Percentiles rank a stretch among this genome's conserved stretches.
Conservation (phyloP, 768 basidiomycete species). For the Pisolithus orientalis region DNA sequence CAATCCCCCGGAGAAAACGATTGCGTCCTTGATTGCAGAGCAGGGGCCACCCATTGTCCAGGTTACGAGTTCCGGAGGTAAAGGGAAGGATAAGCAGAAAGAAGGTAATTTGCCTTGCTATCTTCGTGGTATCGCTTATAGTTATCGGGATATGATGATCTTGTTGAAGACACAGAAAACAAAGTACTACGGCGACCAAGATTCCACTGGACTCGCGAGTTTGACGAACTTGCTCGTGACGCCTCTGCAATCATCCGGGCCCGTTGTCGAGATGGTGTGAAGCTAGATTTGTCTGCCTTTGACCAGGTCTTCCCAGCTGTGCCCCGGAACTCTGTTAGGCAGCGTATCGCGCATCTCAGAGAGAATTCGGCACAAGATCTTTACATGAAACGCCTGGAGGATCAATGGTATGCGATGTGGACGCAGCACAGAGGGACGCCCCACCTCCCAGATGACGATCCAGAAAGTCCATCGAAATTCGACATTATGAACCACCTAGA, state of each 20-base stretch:
- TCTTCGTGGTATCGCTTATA: not conserved
- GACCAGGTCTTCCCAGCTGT: conserved; percentile 77
- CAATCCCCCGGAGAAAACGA: conserved; percentile 45
- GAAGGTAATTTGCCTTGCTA: conserved; percentile 24
- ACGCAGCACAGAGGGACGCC: conserved; percentile 58
- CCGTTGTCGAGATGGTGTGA: conserved; percentile 56
- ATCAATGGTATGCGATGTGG: conserved; percentile 80
- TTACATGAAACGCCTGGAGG: conserved; percentile 74
- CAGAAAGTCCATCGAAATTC: conserved; percentile 63
- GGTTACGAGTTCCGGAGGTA: conserved; percentile 30
- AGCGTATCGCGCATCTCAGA: conserved; percentile 55
- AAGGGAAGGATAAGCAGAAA: conserved; percentile 22
- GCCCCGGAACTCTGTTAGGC: conserved; percentile 65
- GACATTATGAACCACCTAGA: conserved; percentile 75
- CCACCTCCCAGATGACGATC: conserved; percentile 66
- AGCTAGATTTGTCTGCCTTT: conserved; percentile 66
- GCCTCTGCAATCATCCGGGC: conserved; percentile 76
- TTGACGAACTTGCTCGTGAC: conserved; percentile 85
- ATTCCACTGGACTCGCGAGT: conserved; percentile 82
- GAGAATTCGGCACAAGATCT: conserved; percentile 61
- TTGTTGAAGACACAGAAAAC: conserved; percentile 4
- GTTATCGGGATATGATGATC: not conserved
- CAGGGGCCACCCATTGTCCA: conserved; percentile 40
- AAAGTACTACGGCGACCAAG: conserved; percentile 45
- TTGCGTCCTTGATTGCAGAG: conserved; percentile 43